phyloP scores from a whole-genome alignment of 1,284 basidiomycete species.

The Leccinum griseonigrum region DNA sequence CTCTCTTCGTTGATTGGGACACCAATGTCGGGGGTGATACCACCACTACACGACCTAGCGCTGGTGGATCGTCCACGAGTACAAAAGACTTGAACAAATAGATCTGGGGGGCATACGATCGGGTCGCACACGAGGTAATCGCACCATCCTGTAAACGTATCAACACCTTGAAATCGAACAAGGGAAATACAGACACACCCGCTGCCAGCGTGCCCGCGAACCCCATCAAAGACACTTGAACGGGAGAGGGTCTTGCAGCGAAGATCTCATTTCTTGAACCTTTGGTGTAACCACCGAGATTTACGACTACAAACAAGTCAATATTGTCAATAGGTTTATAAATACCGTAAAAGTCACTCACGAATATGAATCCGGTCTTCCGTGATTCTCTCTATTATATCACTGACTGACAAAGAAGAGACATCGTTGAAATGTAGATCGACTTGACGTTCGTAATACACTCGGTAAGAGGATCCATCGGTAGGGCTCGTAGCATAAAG shows the following conservation, averaged over 20 bases:
- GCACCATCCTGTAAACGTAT: constrained; percentile 45
- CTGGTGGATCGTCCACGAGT: constrained; percentile 10
- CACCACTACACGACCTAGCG: neutral
- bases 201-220: constrained; percentile 57
- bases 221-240: constrained; percentile 61
- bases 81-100: constrained; percentile 36
- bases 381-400: constrained; percentile 44
- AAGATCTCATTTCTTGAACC: constrained; percentile 64
- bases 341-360: constrained; percentile 23
- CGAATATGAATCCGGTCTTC: constrained; percentile 54
- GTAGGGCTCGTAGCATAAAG: constrained; percentile 56
- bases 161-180: neutral
- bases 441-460: constrained; percentile 48
- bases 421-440: constrained; percentile 50
- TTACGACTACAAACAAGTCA: constrained; percentile 40
- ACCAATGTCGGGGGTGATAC: constrained; percentile 30
- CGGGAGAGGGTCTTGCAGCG: constrained; percentile 54
- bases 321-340: neutral
- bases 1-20: constrained; percentile 40
- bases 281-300: constrained; percentile 66
- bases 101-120: constrained; percentile 45
- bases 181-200: constrained; percentile 29
- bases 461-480: constrained; percentile 51
- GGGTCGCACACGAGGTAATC: constrained; percentile 60
- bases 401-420: constrained; percentile 44